Evolutionary conservation across 225 moss, liverwort and hornwort genomes (phyloP), one percentile per base, ranked within the genome.

Genomic region (Ulota crispa): DNA sequence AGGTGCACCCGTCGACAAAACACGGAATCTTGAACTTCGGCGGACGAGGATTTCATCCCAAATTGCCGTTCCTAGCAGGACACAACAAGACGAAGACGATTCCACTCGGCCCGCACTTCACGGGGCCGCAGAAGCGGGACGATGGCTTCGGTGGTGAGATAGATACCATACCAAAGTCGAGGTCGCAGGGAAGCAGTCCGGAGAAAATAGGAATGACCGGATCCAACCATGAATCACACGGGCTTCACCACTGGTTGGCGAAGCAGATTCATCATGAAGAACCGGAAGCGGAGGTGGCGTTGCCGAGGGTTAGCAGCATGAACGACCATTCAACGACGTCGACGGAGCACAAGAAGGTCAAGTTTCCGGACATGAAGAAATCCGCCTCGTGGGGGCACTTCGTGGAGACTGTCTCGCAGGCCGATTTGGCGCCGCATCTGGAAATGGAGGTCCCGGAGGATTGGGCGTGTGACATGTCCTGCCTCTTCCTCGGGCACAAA

Each of bases 401-500:
- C 69, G 83, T 91, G n/a, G 87, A 83, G 70, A 39, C 39, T 10
- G 82, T 27, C 2, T 78, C 84, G 13, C 91, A 83, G 45, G 23
- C 54, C 21, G 71, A 83, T 47, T 3, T 4, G 4, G 13, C 82
- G 11, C 80, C 67, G 4, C 92, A 93, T n/a, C 41, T 89, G 27
- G 91, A 89, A 9, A 62, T 89, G 28, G 86, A 90, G 10, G 86
- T 90, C 0, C 90, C 88, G 2, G 90, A 91, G 72, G 64, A 79
- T 18, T 92, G 57, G 13, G 80, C 21, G 12, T 87, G 95, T 52
- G 89, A 97, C 79, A 89, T 93, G 92, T 92, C 93, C 0, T 76
- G 88, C 36, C 84, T 97, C 15, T 95, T 95, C 64, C 59, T 97
- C 41, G 94, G 97, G 12, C 89, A 86, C 4, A 97, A 89, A 66